Evolutionary conservation across 2,329 filamentous ascomycete genomes (phyloP).

Genomic region (Sporothrix luriei): DNA sequence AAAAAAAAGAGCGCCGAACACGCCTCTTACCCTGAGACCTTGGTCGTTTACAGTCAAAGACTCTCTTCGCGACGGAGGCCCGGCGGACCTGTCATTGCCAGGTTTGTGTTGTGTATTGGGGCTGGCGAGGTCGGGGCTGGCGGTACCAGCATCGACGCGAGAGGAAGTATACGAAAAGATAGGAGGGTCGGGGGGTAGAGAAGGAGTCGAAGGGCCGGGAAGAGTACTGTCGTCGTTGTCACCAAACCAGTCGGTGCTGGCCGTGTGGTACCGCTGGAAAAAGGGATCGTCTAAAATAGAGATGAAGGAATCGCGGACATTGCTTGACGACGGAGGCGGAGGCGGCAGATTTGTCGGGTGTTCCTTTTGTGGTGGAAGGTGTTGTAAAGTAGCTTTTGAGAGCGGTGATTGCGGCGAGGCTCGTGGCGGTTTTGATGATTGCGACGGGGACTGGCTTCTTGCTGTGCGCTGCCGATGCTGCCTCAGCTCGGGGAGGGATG

Average conservation of each 20-base stretch:
- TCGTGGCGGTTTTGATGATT: neutral
- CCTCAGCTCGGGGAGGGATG: slow-evolving; percentile 1
- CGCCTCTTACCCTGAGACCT: slow-evolving; percentile 39
- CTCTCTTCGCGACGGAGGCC: slow-evolving; percentile 54
- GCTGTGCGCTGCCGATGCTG: neutral
- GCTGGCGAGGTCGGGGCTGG: slow-evolving; percentile 34
- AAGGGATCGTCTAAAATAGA: slow-evolving; percentile 61
- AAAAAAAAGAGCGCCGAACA: neutral
- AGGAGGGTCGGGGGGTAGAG: slow-evolving; percentile 36
- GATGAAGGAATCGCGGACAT: slow-evolving; percentile 52
- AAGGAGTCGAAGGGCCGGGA: slow-evolving; percentile 29
- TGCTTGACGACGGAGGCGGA: slow-evolving; percentile 35
- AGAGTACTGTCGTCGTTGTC: slow-evolving; percentile 32
- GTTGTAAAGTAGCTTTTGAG: neutral
- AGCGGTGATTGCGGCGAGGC: neutral
- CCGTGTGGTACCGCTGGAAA: slow-evolving; percentile 52
- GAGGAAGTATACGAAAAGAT: slow-evolving; percentile 4
- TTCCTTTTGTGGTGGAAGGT: slow-evolving; percentile 1
- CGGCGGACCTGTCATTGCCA: slow-evolving; percentile 49
- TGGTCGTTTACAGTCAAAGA: slow-evolving; percentile 45
- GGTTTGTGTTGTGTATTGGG: slow-evolving; percentile 39
- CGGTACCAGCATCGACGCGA: slow-evolving; percentile 30
- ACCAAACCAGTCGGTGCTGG: slow-evolving; percentile 40
- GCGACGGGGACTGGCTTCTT: neutral
- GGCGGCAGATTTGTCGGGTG: slow-evolving; percentile 28